Conservation (phyloP, 176 grass and related monocot genomes). For the Cenchrus americanus region DNA sequence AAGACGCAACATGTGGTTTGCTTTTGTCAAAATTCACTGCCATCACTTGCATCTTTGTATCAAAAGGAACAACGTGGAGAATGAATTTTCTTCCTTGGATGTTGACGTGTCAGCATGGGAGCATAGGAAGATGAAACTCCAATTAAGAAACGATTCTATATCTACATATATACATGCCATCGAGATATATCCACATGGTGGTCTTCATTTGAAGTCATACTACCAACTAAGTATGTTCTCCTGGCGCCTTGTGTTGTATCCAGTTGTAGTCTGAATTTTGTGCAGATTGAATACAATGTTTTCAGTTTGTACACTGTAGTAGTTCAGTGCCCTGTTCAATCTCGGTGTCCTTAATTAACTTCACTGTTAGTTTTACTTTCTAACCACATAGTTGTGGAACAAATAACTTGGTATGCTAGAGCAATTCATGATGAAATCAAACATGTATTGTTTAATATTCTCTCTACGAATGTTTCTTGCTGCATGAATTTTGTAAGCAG, state of each 20-base stretch:
- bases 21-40: constrained; percentile 37
- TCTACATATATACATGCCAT: constrained; percentile 44
- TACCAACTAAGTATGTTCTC: constrained; percentile 46
- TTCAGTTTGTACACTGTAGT: constrained; percentile 12
- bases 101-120: constrained; percentile 48
- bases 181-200: constrained; percentile 37
- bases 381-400: not conserved
- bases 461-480: not conserved
- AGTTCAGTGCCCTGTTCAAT: not conserved
- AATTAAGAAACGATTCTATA: constrained; percentile 46
- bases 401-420: not conserved
- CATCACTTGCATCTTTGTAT: constrained; percentile 47
- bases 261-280: constrained; percentile 39
- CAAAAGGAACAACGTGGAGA: constrained; percentile 50
- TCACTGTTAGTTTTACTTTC: constrained; percentile 11
- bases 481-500: not conserved
- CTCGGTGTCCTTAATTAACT: constrained; percentile 3
- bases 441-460: constrained; percentile 15
- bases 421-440: not conserved
- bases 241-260: constrained; percentile 34
- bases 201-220: constrained; percentile 50
- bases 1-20: constrained; percentile 26
- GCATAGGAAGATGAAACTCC: constrained; percentile 52
- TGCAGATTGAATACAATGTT: constrained; percentile 27
- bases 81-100: constrained; percentile 52